Evolutionary conservation across 306 rosid species (phyloP).

Genomic region (Spatholobus suberectus): DNA sequence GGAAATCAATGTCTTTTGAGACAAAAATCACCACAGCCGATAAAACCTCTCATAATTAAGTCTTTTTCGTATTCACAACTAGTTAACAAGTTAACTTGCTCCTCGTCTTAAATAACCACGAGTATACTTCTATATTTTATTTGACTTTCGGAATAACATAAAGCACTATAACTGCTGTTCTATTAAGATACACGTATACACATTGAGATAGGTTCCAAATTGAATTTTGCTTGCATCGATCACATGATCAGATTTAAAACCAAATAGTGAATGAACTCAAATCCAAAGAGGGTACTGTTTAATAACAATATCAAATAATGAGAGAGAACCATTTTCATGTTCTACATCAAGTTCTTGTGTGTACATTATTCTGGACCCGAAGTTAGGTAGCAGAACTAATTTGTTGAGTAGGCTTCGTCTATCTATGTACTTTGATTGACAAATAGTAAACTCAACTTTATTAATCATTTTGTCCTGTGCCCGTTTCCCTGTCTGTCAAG

Average conservation of each 20-base stretch:
- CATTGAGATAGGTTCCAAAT: slow-evolving; percentile 40
- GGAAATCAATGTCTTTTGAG: not conserved
- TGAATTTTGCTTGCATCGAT: slow-evolving; percentile 6
- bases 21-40: not conserved
- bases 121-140: not conserved
- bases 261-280: slow-evolving; percentile 25
- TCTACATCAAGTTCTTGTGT: not conserved
- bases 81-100: too few species aligned
- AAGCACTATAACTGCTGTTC: not conserved
- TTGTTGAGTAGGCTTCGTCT: slow-evolving; percentile 23
- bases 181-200: not conserved
- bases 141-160: slow-evolving; percentile 29
- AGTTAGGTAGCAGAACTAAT: slow-evolving; percentile 34
- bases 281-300: not conserved
- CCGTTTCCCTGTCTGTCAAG: not conserved
- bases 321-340: slow-evolving; percentile 9
- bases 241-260: slow-evolving; percentile 23
- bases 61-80: too few species aligned
- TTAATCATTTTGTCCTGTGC: not conserved
- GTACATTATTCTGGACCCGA: slow-evolving; percentile 26
- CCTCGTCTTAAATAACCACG: not conserved
- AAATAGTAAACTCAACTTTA: slow-evolving; percentile 27
- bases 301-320: not conserved
- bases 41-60: not conserved
- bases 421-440: slow-evolving; percentile 10